phyloP scores from a whole-genome alignment of 2,329 filamentous ascomycete species.

The Coniella lustricola region DNA sequence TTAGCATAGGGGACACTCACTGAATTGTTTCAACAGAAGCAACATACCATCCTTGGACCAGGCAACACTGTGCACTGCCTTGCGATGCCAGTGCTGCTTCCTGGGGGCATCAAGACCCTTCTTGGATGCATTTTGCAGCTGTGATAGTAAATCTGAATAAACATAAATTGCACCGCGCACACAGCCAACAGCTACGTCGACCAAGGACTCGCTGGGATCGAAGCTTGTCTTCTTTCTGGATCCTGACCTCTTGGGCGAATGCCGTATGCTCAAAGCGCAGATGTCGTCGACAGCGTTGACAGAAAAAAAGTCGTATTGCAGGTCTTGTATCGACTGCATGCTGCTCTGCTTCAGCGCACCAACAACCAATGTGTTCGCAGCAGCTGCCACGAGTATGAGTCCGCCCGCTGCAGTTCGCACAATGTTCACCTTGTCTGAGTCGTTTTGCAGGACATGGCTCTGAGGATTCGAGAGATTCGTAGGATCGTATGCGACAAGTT shows the following conservation, averaged over 20 bases:
- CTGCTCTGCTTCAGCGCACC: slow-evolving; percentile 40
- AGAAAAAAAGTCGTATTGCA: slow-evolving; percentile 50
- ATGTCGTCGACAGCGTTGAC: slow-evolving; percentile 58
- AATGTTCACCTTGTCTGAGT: slow-evolving; percentile 3
- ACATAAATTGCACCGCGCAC: slow-evolving; percentile 69
- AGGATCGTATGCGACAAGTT: slow-evolving; percentile 41
- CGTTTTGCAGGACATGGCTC: slow-evolving; percentile 10
- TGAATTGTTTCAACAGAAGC: not conserved
- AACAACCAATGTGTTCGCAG: slow-evolving; percentile 50
- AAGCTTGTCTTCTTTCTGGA: slow-evolving; percentile 21
- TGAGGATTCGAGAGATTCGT: slow-evolving; percentile 18
- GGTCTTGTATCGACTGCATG: slow-evolving; percentile 30
- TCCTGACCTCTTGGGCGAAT: slow-evolving; percentile 25
- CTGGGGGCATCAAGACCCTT: slow-evolving; percentile 46
- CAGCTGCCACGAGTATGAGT: slow-evolving; percentile 49
- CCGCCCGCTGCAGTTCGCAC: slow-evolving; percentile 39
- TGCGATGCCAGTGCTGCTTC: slow-evolving; percentile 85
- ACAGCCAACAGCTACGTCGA: slow-evolving; percentile 76
- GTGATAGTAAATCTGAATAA: slow-evolving; percentile 67
- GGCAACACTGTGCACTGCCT: slow-evolving; percentile 74
- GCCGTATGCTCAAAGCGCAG: slow-evolving; percentile 58
- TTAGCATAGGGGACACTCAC: slow-evolving; percentile 23
- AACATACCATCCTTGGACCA: slow-evolving; percentile 82
- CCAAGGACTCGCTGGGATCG: slow-evolving; percentile 27
- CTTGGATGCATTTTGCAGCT: slow-evolving; percentile 40